These are phyloP conservation scores for Verticillium nonalfalfae DNA, from an alignment of 2,329 filamentous ascomycete genomes.

Conservation along the genomic window DNA sequence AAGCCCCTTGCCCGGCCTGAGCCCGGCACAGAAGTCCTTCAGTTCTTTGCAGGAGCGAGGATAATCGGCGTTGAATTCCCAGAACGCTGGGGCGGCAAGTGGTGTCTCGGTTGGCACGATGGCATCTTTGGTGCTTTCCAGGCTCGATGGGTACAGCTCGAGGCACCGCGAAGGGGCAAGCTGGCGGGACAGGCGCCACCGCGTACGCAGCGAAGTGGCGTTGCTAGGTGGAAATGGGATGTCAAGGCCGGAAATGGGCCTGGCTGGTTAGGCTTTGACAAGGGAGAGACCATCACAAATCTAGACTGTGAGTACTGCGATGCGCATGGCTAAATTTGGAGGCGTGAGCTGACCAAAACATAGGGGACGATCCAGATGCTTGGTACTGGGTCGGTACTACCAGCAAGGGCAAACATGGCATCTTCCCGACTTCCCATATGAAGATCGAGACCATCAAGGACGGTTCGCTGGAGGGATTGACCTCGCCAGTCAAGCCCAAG, in stretches of 20 bases:
- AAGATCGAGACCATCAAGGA: slow-evolving; percentile 15
- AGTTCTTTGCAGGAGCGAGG: slow-evolving; percentile 25
- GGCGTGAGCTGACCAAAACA: neutral
- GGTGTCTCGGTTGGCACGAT: slow-evolving; percentile 27
- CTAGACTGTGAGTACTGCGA: slow-evolving; percentile 19
- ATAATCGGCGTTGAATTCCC: slow-evolving; percentile 25
- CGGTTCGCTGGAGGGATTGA: slow-evolving; percentile 2
- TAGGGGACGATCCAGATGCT: slow-evolving; percentile 36
- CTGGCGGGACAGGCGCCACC: slow-evolving; percentile 13
- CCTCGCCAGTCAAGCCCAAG: neutral
- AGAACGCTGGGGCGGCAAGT: slow-evolving; percentile 26
- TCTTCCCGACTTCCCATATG: slow-evolving; percentile 31
- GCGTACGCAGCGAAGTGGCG: slow-evolving; percentile 36
- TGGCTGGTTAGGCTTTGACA: slow-evolving; percentile 26
- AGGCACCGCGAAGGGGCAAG: slow-evolving; percentile 13
- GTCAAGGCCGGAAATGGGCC: slow-evolving; percentile 24
- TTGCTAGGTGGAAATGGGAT: slow-evolving; percentile 24
- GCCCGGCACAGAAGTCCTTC: slow-evolving; percentile 23
- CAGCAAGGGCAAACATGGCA: slow-evolving; percentile 27
- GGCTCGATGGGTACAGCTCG: slow-evolving; percentile 18
- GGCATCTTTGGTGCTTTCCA: slow-evolving; percentile 19
- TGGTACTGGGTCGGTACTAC: slow-evolving; percentile 35
- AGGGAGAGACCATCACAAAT: slow-evolving; percentile 45
- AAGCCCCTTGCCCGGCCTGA: slow-evolving; percentile 25
- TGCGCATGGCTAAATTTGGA: neutral